phyloP scores from a whole-genome alignment of 768 basidiomycete species.

The Suillus decipiens region DNA sequence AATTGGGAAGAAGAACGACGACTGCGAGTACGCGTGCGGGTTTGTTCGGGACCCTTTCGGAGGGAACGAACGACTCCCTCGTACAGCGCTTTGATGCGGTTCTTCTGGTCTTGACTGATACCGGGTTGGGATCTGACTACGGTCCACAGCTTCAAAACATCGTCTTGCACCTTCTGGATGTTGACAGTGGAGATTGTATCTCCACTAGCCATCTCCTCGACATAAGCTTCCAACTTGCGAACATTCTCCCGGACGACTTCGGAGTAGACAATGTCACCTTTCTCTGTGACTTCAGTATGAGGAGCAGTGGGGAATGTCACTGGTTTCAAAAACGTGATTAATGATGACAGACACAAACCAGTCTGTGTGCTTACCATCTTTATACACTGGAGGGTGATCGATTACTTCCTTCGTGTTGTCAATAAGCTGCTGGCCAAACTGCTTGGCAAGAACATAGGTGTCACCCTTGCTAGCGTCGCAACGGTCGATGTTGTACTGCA shows the following conservation, averaged over 20 bases:
- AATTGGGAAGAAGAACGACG: conserved; percentile 96
- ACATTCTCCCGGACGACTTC: conserved; percentile 97
- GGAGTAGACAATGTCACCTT: conserved; percentile 92
- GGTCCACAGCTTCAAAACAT: conserved; percentile 95
- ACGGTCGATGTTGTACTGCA: conserved; percentile 92
- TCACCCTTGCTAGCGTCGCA: conserved; percentile 82
- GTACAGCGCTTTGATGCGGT: conserved; percentile 91
- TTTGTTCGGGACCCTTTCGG: conserved; percentile 72
- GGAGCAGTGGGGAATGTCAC: conserved; percentile 99
- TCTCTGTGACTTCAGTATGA: conserved; percentile 87
- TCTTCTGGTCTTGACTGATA: conserved; percentile 96
- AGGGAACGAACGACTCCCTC: conserved; percentile 96
- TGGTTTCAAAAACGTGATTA: conserved; percentile 29
- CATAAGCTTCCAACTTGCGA: conserved; percentile 96
- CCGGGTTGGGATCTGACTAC: conserved; percentile 97
- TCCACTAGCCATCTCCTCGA: conserved; percentile 97
- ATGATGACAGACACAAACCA: neutral
- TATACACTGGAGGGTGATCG: conserved; percentile 85
- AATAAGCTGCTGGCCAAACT: conserved; percentile 94
- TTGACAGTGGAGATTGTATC: conserved; percentile 87
- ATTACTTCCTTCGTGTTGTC: conserved; percentile 90
- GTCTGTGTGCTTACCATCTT: conserved; percentile 72
- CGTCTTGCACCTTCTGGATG: conserved; percentile 97
- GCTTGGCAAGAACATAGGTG: conserved; percentile 93
- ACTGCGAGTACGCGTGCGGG: conserved; percentile 55